Conservation (phyloP, 2,329 filamentous ascomycete genomes). For the Byssothecium circinans region DNA sequence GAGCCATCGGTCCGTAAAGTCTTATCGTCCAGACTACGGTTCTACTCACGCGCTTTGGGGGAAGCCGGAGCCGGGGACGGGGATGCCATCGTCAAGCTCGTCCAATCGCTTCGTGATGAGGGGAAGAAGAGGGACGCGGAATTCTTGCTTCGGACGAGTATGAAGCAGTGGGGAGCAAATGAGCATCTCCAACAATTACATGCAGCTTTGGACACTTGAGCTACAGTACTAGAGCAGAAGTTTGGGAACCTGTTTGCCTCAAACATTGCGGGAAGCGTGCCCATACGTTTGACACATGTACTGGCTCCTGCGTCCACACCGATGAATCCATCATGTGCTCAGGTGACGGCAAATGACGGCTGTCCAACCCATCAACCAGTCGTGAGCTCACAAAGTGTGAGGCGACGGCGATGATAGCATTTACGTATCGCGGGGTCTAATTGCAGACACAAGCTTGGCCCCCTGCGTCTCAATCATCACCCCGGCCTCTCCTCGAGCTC, state of each 20-base stretch:
- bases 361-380: neutral
- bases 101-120: slow-evolving; percentile 24
- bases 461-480: slow-evolving; percentile 31
- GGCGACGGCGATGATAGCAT: neutral
- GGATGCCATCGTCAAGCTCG: slow-evolving; percentile 29
- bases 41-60: slow-evolving; percentile 34
- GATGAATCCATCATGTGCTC: slow-evolving; percentile 1
- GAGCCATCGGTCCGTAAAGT: slow-evolving; percentile 59
- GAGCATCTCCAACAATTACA: slow-evolving; percentile 30
- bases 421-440: neutral
- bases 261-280: too few relatives aligned
- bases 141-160: slow-evolving; percentile 25
- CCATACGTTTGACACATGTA: too few relatives aligned
- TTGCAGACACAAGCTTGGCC: neutral
- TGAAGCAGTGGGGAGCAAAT: slow-evolving; percentile 35
- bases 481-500: slow-evolving; percentile 51
- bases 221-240: too few relatives aligned
- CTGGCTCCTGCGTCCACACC: neutral
- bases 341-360: slow-evolving; percentile 5
- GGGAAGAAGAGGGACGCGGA: slow-evolving; percentile 32
- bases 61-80: slow-evolving; percentile 20
- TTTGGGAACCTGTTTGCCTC: too few relatives aligned
- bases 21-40: slow-evolving; percentile 47
- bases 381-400: neutral
- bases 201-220: slow-evolving; percentile 25